Conservation (phyloP, 495 filamentous ascomycete species). For the Xylaria cubensis region DNA sequence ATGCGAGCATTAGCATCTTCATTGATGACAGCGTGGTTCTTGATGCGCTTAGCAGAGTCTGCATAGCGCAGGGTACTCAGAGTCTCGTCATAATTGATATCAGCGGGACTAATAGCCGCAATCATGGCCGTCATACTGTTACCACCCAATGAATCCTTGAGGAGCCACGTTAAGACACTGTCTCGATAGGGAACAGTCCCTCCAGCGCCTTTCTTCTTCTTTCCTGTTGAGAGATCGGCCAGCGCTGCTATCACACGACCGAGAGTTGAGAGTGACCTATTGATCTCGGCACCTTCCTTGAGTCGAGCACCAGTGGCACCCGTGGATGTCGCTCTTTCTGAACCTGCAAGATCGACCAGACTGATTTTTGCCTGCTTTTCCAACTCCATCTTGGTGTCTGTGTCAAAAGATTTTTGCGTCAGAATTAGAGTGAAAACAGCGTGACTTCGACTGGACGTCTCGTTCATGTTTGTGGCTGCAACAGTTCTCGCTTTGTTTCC, state of each 20-base stretch:
- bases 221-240: conserved; percentile 86
- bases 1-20: conserved; percentile 98
- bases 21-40: conserved; percentile 99
- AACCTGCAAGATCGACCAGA: conserved; percentile 96
- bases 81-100: conserved; percentile 99
- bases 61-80: conserved; percentile 95
- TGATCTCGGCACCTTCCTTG: conserved; percentile 99
- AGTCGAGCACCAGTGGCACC: conserved; percentile 94
- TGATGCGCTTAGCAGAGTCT: conserved; percentile 97
- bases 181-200: conserved; percentile 96
- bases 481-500: conserved; percentile 98
- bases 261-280: conserved; percentile 92
- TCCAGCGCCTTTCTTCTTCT: conserved; percentile 75
- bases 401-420: conserved; percentile 91
- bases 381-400: conserved; percentile 92
- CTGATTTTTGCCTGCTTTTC: conserved; percentile 99
- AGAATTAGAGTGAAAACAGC: conserved; percentile 97
- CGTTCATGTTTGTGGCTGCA: conserved; percentile 99
- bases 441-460: conserved; percentile 96
- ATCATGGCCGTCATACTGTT: conserved; percentile 99
- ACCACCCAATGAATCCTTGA: conserved; percentile 96
- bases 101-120: conserved; percentile 95
- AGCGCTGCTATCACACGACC: conserved; percentile 98
- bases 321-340: conserved; percentile 93
- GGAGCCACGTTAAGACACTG: conserved; percentile 92